These are phyloP conservation scores for Puccinia horiana DNA, from an alignment of 1,284 basidiomycete genomes.

Conservation along the genomic window DNA sequence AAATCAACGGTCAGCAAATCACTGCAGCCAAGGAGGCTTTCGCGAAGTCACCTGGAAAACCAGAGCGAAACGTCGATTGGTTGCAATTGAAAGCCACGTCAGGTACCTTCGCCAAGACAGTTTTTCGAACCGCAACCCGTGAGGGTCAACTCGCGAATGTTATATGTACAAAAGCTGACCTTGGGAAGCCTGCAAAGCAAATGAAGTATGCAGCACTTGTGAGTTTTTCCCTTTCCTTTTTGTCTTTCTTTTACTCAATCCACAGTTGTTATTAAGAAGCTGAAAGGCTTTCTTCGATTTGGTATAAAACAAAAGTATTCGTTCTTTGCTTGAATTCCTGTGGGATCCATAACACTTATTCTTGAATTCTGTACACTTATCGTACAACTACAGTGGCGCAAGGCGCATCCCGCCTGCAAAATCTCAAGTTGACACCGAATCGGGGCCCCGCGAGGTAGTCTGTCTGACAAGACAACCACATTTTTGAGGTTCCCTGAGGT, in stretches of 20 bases:
- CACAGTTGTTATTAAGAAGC: background rate
- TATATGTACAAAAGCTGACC: background rate
- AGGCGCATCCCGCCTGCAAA: too few relatives aligned
- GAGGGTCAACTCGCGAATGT: background rate
- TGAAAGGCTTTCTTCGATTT: background rate
- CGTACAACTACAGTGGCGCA: too few relatives aligned
- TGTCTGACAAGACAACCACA: too few relatives aligned
- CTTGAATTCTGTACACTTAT: too few relatives aligned
- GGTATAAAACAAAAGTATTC: too few relatives aligned
- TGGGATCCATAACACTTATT: too few relatives aligned
- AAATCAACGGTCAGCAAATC: background rate
- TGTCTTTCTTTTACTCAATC: background rate
- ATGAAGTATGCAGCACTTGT: constrained; percentile 1
- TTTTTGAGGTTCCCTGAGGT: too few relatives aligned
- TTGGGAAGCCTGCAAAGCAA: background rate
- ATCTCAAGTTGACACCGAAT: too few relatives aligned
- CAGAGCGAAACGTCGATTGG: constrained; percentile 21
- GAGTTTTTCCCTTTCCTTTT: background rate
- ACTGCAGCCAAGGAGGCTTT: background rate
- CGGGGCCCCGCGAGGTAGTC: too few relatives aligned
- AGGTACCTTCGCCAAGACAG: background rate
- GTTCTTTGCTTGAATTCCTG: background rate
- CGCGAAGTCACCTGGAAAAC: background rate
- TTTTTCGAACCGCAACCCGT: constrained; percentile 20
- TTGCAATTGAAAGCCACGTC: background rate